Evolutionary conservation across 371 early-diverging fungal genomes (phyloP).

Genomic region (Cokeromyces recurvatus): DNA sequence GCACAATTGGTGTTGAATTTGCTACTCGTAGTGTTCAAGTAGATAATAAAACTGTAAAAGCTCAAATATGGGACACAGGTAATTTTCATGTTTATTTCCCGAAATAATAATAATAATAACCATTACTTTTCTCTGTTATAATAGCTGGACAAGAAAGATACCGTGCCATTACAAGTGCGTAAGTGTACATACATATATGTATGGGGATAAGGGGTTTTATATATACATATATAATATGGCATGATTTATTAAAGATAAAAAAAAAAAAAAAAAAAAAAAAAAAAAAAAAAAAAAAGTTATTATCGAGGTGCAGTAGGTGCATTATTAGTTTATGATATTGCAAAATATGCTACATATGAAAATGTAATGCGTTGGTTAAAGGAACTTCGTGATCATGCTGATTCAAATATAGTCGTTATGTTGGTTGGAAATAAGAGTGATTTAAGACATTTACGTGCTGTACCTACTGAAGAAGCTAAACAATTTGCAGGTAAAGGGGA

Average conservation of each 20-base stretch:
- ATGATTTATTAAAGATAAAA: too few species aligned
- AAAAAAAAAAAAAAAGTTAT: too few species aligned
- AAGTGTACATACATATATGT: neutral
- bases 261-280: too few species aligned
- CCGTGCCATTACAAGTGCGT: conserved; percentile 86
- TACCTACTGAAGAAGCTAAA: conserved; percentile 96
- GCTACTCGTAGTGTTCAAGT: conserved; percentile 97
- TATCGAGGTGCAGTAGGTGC: conserved; percentile 99
- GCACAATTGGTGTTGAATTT: conserved; percentile 99
- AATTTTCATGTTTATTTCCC: conserved; percentile 9
- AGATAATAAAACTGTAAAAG: conserved; percentile 96
- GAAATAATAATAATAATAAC: too few species aligned
- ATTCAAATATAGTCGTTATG: conserved; percentile 97
- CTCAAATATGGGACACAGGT: conserved; percentile 98
- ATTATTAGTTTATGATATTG: conserved; percentile 98
- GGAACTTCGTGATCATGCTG: conserved; percentile 97
- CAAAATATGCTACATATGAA: conserved; percentile 93
- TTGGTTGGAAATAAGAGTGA: conserved; percentile 99
- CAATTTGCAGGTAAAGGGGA: conserved; percentile 80
- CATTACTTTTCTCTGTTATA: too few species aligned
- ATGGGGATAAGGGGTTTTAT: neutral
- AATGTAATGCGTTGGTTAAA: conserved; percentile 97
- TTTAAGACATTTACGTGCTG: conserved; percentile 92
- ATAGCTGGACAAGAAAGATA: conserved; percentile 89
- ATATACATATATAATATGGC: too few species aligned